phyloP scores from a whole-genome alignment of 2,329 filamentous ascomycete genomes.

The Curvularia hawaiiensis region DNA sequence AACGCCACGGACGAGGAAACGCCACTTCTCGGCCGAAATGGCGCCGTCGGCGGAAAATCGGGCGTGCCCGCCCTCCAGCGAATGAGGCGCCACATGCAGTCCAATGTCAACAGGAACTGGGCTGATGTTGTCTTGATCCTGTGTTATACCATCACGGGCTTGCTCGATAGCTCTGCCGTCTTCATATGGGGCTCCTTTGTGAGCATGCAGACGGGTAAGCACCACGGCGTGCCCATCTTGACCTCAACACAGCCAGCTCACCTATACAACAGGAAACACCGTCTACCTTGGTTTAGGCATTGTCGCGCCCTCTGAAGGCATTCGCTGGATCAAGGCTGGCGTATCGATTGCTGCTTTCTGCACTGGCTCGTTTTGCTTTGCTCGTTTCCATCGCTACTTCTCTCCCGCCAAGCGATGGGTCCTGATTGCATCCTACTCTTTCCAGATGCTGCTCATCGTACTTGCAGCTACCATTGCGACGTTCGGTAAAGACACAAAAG shows the following conservation, averaged over 20 bases:
- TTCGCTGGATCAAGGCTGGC: constrained; percentile 73
- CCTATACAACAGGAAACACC: constrained; percentile 63
- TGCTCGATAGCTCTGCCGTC: constrained; percentile 77
- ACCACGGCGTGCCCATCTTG: not conserved
- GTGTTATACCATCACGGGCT: constrained; percentile 77
- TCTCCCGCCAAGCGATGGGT: constrained; percentile 69
- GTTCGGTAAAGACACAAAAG: constrained; percentile 44
- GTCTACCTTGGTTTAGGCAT: constrained; percentile 78
- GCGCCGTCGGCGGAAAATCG: constrained; percentile 27
- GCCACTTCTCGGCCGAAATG: constrained; percentile 38
- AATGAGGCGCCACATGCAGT: constrained; percentile 43
- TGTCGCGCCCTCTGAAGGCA: constrained; percentile 58
- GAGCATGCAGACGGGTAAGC: constrained; percentile 78
- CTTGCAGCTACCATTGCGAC: constrained; percentile 52
- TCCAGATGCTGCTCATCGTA: constrained; percentile 51
- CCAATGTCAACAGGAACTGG: constrained; percentile 65
- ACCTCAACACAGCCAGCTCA: not conserved
- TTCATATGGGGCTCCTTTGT: constrained; percentile 82
- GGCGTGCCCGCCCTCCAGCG: constrained; percentile 15
- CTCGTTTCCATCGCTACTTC: constrained; percentile 68
- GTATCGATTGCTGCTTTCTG: constrained; percentile 74
- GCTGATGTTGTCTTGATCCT: constrained; percentile 71
- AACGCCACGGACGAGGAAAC: constrained; percentile 38
- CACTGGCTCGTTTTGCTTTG: constrained; percentile 73
- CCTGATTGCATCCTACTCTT: constrained; percentile 54